Base-by-base conservation (phyloP, 2,329 filamentous ascomycete species). In the Reticulascus tulasneorum region DNA sequence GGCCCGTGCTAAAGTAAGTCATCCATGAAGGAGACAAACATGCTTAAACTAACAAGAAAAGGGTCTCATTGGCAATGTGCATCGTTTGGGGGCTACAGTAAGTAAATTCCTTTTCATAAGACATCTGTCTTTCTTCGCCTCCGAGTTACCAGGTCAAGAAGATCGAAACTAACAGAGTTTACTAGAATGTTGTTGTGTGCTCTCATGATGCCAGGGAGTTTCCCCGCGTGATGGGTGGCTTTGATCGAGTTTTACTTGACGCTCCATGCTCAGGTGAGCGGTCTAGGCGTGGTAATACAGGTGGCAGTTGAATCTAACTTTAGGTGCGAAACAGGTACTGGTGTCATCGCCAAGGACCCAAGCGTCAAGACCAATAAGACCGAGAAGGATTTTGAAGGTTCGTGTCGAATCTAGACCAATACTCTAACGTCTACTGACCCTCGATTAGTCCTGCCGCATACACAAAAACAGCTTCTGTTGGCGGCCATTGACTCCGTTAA, bases 341-440 rank as follows among this genome's bases (percentile, higher is more conserved):
- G 93, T 53, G 93, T 98, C 55, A 98, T 98, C 48, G 85, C 89
- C 46, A 98, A 98, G 69, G 93, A 98, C 63, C 79, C 91, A 21
- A 88, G 84, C 47, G 89, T 98, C 50, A 98, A 98, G 75, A 97
- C 91, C 17, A 97, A 96, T 72, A 97, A 97, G 73, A 94, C 86
- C 9, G 88, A 94, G 58, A 84, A 83, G 47, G 93, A 98, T 62
- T 98, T 98, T 69, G 45, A n/a, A n/a, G n/a, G n/a, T n/a, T n/a
- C n/a, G n/a, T n/a, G n/a, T n/a, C n/a, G n/a, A n/a, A n/a, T n/a
- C n/a, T n/a, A n/a, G n/a, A n/a, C n/a, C n/a, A n/a, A n/a, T n/a
- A n/a, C n/a, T n/a, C n/a, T n/a, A n/a, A n/a, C n/a, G n/a, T n/a
- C n/a, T n/a, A n/a, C n/a, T n/a, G n/a, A n/a, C n/a, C n/a, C n/a